A percentile compares a stretch with the other conserved stretches of the same genome.
Conservation (phyloP, 768 basidiomycete species). For the Kwoniella sp. region DNA sequence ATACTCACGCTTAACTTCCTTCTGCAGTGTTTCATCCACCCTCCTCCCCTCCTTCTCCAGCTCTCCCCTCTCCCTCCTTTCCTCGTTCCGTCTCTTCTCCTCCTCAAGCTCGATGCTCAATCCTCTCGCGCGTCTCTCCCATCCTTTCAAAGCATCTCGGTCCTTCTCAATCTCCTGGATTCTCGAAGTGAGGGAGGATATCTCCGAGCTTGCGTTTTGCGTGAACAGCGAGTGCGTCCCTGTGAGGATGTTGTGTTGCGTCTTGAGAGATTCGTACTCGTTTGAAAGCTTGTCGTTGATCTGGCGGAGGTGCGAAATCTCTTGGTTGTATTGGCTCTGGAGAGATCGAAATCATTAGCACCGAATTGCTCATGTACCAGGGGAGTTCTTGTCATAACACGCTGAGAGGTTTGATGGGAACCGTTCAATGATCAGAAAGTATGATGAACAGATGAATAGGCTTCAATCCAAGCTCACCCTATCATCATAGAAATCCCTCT, state of each 20-base stretch:
- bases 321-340: constrained; percentile 11
- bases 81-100: constrained; percentile 38
- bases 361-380: background rate
- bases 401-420: background rate
- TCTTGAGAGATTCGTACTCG: constrained; percentile 22
- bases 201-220: constrained; percentile 13
- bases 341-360: background rate
- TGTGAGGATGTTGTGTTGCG: constrained; percentile 27
- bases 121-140: constrained; percentile 39
- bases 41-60: constrained; percentile 25
- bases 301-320: constrained; percentile 23
- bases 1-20: constrained; percentile 45
- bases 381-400: background rate
- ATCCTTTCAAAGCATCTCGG: constrained; percentile 26
- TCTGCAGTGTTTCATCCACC: constrained; percentile 33
- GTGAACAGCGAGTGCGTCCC: constrained; percentile 25
- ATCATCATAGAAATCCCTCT: constrained; percentile 39
- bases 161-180: constrained; percentile 35
- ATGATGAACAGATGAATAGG: background rate
- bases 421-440: background rate
- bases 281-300: constrained; percentile 14
- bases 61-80: constrained; percentile 21
- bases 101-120: constrained; percentile 47
- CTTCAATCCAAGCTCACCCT: constrained; percentile 27
- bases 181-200: constrained; percentile 19